These are phyloP conservation scores for Fraxinus anomala DNA, from an alignment of 257 asterid genomes.

Conservation along the genomic window DNA sequence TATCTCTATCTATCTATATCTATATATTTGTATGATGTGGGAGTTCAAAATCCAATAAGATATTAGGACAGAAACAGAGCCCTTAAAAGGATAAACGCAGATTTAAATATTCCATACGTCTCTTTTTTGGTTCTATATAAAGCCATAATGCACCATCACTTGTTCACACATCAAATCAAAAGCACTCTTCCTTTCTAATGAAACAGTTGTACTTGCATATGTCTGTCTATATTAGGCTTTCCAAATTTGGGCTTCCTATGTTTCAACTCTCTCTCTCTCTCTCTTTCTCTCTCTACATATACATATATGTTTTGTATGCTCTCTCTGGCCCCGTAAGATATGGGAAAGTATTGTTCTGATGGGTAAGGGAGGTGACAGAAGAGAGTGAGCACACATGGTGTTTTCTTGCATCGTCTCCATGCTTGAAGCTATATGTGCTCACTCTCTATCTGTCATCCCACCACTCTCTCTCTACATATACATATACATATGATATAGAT, in stretches of 20 bases:
- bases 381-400: conserved; percentile 97
- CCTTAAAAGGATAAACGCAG: conserved; percentile 54
- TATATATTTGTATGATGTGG: conserved; percentile 24
- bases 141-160: conserved; percentile 34
- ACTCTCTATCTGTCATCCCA: conserved; percentile 89
- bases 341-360: neutral
- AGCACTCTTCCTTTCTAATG: conserved; percentile 33
- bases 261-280: neutral
- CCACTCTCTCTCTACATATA: conserved; percentile 27
- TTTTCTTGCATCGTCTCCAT: conserved; percentile 65
- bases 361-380: conserved; percentile 87
- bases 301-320: neutral
- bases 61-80: conserved; percentile 20
- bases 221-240: conserved; percentile 20
- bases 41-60: conserved; percentile 26
- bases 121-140: conserved; percentile 52
- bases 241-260: conserved; percentile 36
- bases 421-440: conserved; percentile 86
- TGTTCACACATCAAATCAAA: conserved; percentile 42
- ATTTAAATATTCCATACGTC: conserved; percentile 48
- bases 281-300: neutral
- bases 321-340: neutral
- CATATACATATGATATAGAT: too few species aligned
- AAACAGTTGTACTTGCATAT: conserved; percentile 41
- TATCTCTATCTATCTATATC: too few species aligned